Percentiles rank a stretch among this genome's conserved stretches.
These are phyloP conservation scores for Saturnispora hagleri DNA, from an alignment of 805 yeast species.

Conservation along the genomic window DNA sequence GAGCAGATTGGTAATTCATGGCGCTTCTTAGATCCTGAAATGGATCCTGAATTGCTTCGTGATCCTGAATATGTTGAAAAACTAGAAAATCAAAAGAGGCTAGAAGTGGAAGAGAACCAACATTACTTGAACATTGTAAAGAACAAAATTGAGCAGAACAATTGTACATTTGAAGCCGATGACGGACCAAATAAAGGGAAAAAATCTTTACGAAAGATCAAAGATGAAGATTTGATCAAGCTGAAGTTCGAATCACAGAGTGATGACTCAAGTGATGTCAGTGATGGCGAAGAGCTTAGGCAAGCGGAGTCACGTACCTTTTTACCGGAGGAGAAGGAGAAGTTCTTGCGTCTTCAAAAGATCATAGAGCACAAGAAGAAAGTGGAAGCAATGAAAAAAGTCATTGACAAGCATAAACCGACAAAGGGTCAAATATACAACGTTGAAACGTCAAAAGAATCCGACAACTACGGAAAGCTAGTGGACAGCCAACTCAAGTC, in stretches of 20 bases:
- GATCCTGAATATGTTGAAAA: slow-evolving; percentile 17
- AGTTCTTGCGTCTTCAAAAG: slow-evolving; percentile 11
- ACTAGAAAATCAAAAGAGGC: slow-evolving; percentile 1
- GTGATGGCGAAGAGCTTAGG: neutral
- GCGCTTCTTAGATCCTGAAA: slow-evolving; percentile 22
- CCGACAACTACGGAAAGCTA: slow-evolving; percentile 10
- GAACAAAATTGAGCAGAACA: slow-evolving; percentile 9
- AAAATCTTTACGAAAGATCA: slow-evolving; percentile 6
- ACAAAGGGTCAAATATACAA: slow-evolving; percentile 10
- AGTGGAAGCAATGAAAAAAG: slow-evolving; percentile 9
- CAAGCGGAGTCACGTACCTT: slow-evolving; percentile 10
- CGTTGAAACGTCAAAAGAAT: slow-evolving; percentile 10
- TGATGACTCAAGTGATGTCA: neutral
- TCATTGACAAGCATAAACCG: neutral
- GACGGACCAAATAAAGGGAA: neutral
- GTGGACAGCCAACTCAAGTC: slow-evolving; percentile 8
- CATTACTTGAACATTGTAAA: neutral
- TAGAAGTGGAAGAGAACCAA: slow-evolving; percentile 9
- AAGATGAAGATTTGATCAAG: slow-evolving; percentile 7
- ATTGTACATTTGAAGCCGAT: neutral
- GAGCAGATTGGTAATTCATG: slow-evolving; percentile 19
- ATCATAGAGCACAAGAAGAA: slow-evolving; percentile 13
- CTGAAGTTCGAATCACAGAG: slow-evolving; percentile 6
- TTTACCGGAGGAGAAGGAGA: slow-evolving; percentile 13
- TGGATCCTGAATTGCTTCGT: slow-evolving; percentile 12